phyloP scores from a whole-genome alignment of 306 rosid genomes.

The Malus domestica region ASM211411v1 NC_041798.1:36920501-36921000 shows the following conservation, averaged over 20 bases:
- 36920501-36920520: conserved; percentile 93
- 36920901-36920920: conserved; percentile 94
- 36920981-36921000: background rate
- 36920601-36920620: conserved; percentile 92
- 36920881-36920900: conserved; percentile 98
- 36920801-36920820: conserved; percentile 7
- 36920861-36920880: conserved; percentile 95
- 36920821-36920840: background rate
- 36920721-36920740: background rate
- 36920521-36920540: conserved; percentile 93
- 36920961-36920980: conserved; percentile 5
- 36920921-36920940: conserved; percentile 95
- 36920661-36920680: background rate
- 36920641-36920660: background rate
- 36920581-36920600: conserved; percentile 92
- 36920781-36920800: conserved; percentile 17
- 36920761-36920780: background rate
- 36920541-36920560: conserved; percentile 90
- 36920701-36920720: background rate
- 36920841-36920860: conserved; percentile 51
- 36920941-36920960: conserved; percentile 77
- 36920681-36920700: background rate
- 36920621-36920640: conserved; percentile 2
- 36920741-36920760: background rate
- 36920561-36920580: conserved; percentile 90